Evolutionary conservation across 306 rosid species (phyloP).

Genomic region (Ceratonia siliqua): DNA sequence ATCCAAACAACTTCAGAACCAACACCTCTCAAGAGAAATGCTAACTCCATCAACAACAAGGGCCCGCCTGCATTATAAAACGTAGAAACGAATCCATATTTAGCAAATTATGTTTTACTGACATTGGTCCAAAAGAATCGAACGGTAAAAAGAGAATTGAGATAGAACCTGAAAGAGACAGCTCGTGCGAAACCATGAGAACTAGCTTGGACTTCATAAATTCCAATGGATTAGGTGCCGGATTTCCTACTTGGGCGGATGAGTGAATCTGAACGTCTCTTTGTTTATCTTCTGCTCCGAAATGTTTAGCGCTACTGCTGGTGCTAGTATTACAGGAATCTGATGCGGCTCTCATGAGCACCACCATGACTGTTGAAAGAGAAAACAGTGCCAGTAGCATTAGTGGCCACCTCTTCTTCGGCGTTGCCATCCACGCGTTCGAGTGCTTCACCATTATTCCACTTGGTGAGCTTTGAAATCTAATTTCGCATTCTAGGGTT

Average conservation of each 20-base stretch:
- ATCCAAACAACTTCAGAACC: conserved; percentile 81
- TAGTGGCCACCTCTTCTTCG: conserved; percentile 56
- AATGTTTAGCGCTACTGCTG: neutral
- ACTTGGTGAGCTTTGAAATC: neutral
- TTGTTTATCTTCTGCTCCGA: conserved; percentile 26
- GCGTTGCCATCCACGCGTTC: conserved; percentile 50
- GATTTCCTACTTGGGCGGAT: neutral
- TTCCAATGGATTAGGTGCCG: conserved; percentile 48
- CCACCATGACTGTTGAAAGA: conserved; percentile 57
- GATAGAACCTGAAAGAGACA: conserved; percentile 69
- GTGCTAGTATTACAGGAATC: conserved; percentile 49
- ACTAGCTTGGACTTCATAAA: conserved; percentile 90
- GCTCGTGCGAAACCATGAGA: conserved; percentile 84
- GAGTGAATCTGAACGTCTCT: conserved; percentile 37
- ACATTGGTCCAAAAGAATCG: conserved; percentile 19
- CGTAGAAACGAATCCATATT: neutral
- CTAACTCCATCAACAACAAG: conserved; percentile 75
- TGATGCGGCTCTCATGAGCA: conserved; percentile 54
- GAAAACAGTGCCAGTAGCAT: conserved; percentile 51
- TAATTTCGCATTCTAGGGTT: conserved; percentile 29
- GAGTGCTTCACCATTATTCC: conserved; percentile 52
- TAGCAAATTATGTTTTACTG: neutral
- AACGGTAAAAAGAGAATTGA: neutral
- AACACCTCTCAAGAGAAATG: conserved; percentile 69
- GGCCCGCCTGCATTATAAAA: conserved; percentile 59